Base-by-base conservation (phyloP, 164 flowering plant species). In the Magnolia changhungtana region DNA sequence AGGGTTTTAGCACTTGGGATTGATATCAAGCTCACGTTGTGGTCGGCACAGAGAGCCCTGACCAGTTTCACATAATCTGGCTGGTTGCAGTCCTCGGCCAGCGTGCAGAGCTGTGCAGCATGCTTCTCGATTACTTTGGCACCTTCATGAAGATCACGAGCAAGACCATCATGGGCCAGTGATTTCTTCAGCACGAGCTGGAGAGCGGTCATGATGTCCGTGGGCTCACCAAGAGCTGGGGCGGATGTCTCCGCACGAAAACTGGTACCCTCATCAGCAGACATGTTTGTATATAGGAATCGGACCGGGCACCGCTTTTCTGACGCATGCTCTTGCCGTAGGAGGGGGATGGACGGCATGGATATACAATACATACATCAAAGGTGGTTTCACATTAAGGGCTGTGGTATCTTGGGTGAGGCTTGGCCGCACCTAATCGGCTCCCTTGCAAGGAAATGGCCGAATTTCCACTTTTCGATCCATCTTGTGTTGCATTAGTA, bases 71-170 rank as follows among this genome's bases (percentile, higher is more conserved):
- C 85, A 79, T 89, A 92, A 73, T 94, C 94, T 4, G 90, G 87
- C 77, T 90, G 94, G 83, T 94, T 52, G 63, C 94, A 94, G 76
- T 90, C 94, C 82, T 94, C 95, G 5, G 95, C 96, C 71, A 92
- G 80, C 20, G 91, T 91, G 78, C 94, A 90, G 7, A 94, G 89
- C 82, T 86, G 89, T 2, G 95, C 98, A 72, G 87, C 88, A 85
- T 89, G 91, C 87, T 89, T 90, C 82, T 93, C 96, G 70, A 93
- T 90, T 18, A 82, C 84, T 86, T 92, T 92, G 7, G 95, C 92
- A 73, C 86, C 93, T 76, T 93, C 91, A 72, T 93, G 98, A 68
- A 93, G 89, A 4, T 95, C 94, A 10, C 90, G 85, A 1, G 80
- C 72, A 69, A 93, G 89, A 0, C 96, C 93, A 76, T 89, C 92